These are phyloP conservation scores for Elsinoe batatas DNA, from an alignment of 2,329 filamentous ascomycete species.

Conservation along the genomic window DNA sequence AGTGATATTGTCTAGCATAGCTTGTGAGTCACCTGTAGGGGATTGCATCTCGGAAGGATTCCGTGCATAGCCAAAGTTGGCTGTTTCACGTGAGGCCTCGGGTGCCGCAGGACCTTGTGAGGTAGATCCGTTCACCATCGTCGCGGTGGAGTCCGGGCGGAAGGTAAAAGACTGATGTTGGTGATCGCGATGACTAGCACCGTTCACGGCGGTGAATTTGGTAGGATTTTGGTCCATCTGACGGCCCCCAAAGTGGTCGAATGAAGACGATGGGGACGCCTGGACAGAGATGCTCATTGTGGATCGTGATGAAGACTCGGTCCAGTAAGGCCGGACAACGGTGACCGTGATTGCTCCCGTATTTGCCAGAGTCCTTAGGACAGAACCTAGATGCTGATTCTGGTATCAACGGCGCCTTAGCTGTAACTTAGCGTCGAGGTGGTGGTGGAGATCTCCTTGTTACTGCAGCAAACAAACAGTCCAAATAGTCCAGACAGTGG, in stretches of 20 bases:
- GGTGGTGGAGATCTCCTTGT: no score
- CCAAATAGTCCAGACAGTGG: no score
- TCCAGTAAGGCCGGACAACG: no score
- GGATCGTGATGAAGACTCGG: neutral
- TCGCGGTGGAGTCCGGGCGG: slow-evolving; percentile 6
- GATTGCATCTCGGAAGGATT: neutral
- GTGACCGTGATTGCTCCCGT: no score
- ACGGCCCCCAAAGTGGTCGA: neutral
- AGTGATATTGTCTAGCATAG: slow-evolving; percentile 5
- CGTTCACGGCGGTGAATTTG: slow-evolving; percentile 11
- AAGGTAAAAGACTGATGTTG: slow-evolving; percentile 10
- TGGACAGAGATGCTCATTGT: slow-evolving; percentile 11
- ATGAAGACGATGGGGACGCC: neutral
- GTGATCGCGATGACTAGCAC: neutral
- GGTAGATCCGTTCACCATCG: neutral
- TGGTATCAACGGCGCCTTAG: no score
- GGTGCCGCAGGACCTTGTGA: neutral
- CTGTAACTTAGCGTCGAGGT: no score
- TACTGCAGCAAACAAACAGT: no score
- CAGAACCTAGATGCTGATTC: no score
- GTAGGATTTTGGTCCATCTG: neutral
- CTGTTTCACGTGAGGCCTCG: neutral
- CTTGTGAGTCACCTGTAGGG: neutral
- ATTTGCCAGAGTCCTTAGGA: no score
- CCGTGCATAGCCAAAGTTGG: neutral